Percentiles rank a stretch among this genome's conserved stretches.
Evolutionary conservation across 2,329 filamentous ascomycete genomes (phyloP).

Genomic region (Cladophialophora bantiana): DNA sequence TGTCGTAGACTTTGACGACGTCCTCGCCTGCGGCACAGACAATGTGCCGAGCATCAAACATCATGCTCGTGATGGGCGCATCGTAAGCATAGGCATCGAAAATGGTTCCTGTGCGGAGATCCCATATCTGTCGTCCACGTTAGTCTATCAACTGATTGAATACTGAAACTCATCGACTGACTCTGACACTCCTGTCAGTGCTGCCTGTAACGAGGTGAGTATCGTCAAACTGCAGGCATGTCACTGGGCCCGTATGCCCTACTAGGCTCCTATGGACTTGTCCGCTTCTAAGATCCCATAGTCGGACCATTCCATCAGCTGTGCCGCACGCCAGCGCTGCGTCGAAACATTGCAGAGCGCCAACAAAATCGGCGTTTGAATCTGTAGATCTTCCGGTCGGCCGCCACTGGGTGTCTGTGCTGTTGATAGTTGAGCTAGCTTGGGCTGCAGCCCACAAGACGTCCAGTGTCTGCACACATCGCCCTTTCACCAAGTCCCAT

Average conservation of each 20-base stretch:
- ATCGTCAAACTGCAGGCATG: constrained; percentile 94
- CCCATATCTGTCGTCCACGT: constrained; percentile 82
- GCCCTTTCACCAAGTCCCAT: constrained; percentile 97
- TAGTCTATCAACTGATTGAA: constrained; percentile 33
- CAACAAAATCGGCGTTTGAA: constrained; percentile 85
- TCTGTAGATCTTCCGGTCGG: constrained; percentile 69
- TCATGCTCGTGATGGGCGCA: constrained; percentile 89
- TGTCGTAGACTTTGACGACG: constrained; percentile 98
- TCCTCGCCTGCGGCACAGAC: constrained; percentile 89
- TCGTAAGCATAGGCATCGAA: constrained; percentile 97
- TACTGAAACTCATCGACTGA: constrained; percentile 59
- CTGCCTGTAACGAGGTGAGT: constrained; percentile 93
- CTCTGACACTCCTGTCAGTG: constrained; percentile 88
- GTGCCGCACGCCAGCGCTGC: constrained; percentile 94
- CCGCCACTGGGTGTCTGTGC: constrained; percentile 68
- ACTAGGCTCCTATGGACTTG: constrained; percentile 97
- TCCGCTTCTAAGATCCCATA: constrained; percentile 96
- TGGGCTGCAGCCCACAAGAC: constrained; percentile 98
- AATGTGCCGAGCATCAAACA: constrained; percentile 91
- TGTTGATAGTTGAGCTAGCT: constrained; percentile 72
- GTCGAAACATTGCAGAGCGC: constrained; percentile 93
- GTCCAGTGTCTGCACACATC: constrained; percentile 95
- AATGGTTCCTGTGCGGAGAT: constrained; percentile 93
- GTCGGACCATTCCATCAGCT: constrained; percentile 92
- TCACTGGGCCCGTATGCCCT: constrained; percentile 93